Base-by-base conservation (phyloP, 305 asterid species). In the Stenogyne calaminthoides region DNA sequence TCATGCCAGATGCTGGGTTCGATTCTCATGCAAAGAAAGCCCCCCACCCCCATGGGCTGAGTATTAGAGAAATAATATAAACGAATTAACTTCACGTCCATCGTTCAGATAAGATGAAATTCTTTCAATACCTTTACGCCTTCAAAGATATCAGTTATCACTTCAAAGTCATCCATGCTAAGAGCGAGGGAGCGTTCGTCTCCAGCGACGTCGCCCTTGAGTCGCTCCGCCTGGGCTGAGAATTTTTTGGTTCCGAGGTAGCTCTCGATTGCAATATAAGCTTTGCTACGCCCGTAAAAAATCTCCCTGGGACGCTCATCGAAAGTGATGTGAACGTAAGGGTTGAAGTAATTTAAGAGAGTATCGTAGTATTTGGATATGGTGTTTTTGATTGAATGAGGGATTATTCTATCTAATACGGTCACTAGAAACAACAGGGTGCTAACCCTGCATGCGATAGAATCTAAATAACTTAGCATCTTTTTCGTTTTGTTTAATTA, bases 271-370 rank as follows among this genome's bases (percentile, higher is more conserved):
- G 86, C 72, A 2, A 60, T 10, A 34, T 57, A 87, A 37, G 84
- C 84, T 4, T 71, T 77, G 86, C 84, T 80, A 14, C 87, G 88
- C 64, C 77, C 73, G 44, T 42, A 1, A 22, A 22, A 22, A 3
- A 75, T 76, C 9, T 86, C 87, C 8, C 69, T 5, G 7, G 60
- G 73, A 65, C 61, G 82, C 66, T 87, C 88, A 0, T 61, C 68
- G 76, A 87, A 76, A 6, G 70, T 76, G 74, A 87, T 80, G 2
- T 70, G 71, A 72, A 84, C 75, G 76, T 83, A 81, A 3, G 89
- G 89, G 71, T 77, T 71, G 51, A 87, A 11, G 32, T 67, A 76
- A 37, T 47, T 40, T 16, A 47, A 7, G 19, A 54, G 49, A 42
- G 1, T 8, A 42, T 42, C 12, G 49, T 8, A 42, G 9, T 8